Evolutionary conservation across 768 basidiomycete species (phyloP), one percentile per base, ranked within the genome.

Genomic region (Mycena albidolilacea): DNA sequence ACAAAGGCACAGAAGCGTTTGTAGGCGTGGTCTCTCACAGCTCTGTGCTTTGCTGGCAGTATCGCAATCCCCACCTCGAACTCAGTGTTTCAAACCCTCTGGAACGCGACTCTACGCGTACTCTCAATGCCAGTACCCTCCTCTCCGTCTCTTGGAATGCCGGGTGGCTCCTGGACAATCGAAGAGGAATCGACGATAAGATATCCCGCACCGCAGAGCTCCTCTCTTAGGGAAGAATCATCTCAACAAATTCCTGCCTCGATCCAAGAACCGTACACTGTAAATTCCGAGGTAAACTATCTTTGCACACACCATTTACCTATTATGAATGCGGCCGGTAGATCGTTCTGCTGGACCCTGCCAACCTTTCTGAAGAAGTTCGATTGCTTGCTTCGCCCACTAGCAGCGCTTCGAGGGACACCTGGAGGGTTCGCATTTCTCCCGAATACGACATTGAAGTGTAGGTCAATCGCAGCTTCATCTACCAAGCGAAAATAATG

Each of bases 391-490:
- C 67, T 35, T 73, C 67, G 1, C 72, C 72, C 11, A 14, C 60
- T 10, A 43, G 39, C 38, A 39, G 21, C 5, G 12, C 58, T 21
- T 57, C 65, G 2, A 57, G 12, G n/a, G 71, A 64, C 5, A 73
- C 64, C 7, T 61, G 54, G 62, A 59, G 72, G 38, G 64, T 73
- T 19, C 55, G 72, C 1, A 66, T 73, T 8, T 65, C 67, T 12
- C 72, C 72, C 21, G 72, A 66, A 17, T 73, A 52, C 17, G 67
- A 54, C n/a, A 73, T 73, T 21, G 55, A 73, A 61, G 52, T 66
- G 72, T 73, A n/a, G n/a, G 72, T 48, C 14, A 37, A 17, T 19
- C 1, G 19, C 9, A 15, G 59, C 6, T 6, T 9, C 21, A 6
- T 19, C 8, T 9, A 2, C 11, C n/a, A 8, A 54, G 1, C 19